Conservation (phyloP, 2,329 filamentous ascomycete species). For the Fusarium algeriense region DNA sequence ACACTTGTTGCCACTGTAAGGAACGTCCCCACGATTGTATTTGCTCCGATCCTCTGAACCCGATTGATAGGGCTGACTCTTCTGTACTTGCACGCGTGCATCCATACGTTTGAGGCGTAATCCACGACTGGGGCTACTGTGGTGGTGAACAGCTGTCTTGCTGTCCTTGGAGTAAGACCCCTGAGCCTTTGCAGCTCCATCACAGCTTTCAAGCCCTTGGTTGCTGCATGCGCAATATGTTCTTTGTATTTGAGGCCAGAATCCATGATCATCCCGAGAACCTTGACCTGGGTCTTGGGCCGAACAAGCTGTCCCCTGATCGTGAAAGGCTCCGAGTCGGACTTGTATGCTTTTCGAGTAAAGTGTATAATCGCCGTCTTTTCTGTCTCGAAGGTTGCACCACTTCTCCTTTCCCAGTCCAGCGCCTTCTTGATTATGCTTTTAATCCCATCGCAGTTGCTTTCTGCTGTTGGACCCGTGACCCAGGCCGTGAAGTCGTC, state of each 20-base stretch:
- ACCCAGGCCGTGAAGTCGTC: background rate
- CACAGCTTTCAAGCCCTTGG: background rate
- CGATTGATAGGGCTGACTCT: background rate
- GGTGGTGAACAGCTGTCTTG: too few relatives aligned
- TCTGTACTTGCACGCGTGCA: background rate
- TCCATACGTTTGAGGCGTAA: background rate
- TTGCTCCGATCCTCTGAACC: background rate
- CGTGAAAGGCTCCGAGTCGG: background rate
- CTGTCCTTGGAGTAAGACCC: too few relatives aligned
- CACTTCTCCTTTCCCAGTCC: background rate
- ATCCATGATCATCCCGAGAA: background rate
- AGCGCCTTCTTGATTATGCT: accelerated
- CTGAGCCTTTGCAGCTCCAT: too few relatives aligned
- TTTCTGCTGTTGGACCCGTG: background rate
- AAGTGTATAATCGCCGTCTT: background rate
- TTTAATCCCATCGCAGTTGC: background rate
- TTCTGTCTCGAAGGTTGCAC: background rate
- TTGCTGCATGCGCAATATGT: background rate
- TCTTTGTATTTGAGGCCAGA: background rate
- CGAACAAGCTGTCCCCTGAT: background rate
- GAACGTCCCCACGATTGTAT: background rate
- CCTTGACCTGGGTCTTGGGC: background rate
- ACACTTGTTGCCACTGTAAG: background rate
- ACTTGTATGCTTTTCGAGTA: background rate
- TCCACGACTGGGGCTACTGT: background rate